Conservation (phyloP, 2,329 filamentous ascomycete species). For the Phoma sp. region DNA sequence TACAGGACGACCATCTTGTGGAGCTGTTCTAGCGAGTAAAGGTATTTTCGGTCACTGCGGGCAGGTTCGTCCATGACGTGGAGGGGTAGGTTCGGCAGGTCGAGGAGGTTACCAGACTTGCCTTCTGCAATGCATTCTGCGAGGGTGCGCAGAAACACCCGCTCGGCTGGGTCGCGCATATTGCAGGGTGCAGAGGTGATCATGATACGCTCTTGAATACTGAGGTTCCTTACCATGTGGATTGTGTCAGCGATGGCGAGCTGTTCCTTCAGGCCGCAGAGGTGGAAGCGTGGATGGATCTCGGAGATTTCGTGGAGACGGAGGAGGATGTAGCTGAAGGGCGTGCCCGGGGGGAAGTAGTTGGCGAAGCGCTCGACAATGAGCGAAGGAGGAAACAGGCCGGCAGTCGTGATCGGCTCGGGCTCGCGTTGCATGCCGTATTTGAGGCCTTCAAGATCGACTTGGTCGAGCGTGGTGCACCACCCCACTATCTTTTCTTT, state of each 20-base stretch:
- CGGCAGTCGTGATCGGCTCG: conserved; percentile 72
- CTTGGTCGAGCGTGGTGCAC: conserved; percentile 78
- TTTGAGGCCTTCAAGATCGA: conserved; percentile 71
- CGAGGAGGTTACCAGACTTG: conserved; percentile 71
- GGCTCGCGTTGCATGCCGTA: conserved; percentile 70
- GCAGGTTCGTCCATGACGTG: conserved; percentile 71
- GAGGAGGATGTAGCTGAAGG: conserved; percentile 82
- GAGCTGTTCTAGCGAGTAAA: conserved; percentile 75
- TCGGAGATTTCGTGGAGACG: conserved; percentile 74
- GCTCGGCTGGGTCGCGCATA: conserved; percentile 57
- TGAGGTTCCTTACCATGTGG: conserved; percentile 71
- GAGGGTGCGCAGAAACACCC: conserved; percentile 66
- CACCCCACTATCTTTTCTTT: conserved; percentile 63
- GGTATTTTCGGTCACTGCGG: conserved; percentile 60
- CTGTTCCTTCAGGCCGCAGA: conserved; percentile 70
- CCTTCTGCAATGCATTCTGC: conserved; percentile 75
- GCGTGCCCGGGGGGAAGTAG: conserved; percentile 82
- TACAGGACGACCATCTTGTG: conserved; percentile 87
- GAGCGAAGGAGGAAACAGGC: conserved; percentile 74
- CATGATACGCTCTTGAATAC: conserved; percentile 75
- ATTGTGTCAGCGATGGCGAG: conserved; percentile 76
- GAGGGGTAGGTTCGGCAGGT: conserved; percentile 74
- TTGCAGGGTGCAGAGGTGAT: conserved; percentile 76
- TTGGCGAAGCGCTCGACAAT: conserved; percentile 78
- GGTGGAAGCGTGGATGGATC: conserved; percentile 71